Base-by-base conservation (phyloP, 2,329 filamentous ascomycete species). In the Verticillium longisporum region DNA sequence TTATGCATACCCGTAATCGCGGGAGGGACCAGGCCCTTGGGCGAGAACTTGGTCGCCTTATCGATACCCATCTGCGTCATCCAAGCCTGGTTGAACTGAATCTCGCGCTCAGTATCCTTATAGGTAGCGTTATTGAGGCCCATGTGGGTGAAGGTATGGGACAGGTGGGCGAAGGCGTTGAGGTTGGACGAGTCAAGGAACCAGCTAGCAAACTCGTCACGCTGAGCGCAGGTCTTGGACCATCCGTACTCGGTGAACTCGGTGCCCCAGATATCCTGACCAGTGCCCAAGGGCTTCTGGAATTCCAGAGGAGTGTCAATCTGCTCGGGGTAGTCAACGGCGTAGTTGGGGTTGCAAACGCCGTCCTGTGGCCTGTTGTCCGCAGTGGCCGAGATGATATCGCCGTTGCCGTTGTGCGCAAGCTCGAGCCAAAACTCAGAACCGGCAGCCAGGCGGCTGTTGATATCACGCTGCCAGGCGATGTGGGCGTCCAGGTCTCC, bases 1-100 rank as follows among this genome's bases (percentile, higher is more conserved):
- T 88, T 88, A 73, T 87, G 83, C 32, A 88, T 69, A 57, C 85
- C 85, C 1, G 85, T 88, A 62, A 88, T 88, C 36, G 83, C 84
- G 1, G 85, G 85, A 2, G 85, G 85, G 62, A 88, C 84, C 57
- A 88, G 77, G 37, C 84, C 84, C 38, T 79, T 77, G 3, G 73
- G 64, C 31, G 82, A 86, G 69, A 79, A 87, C 55, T 75, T 74
- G 21, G 68, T 68, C 11, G 78, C 78, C 32, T 71, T 65, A 60
- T 75, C 73, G 60, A 87, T 73, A 10, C 82, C 81, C 13, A 80
- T 75, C 66, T 84, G 79, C 62, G 77, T 75, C 53, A 86, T 69
- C 83, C 84, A 88, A 10, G 78, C 81, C 65, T 82, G 75, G 72
- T 88, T 88, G 74, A 84, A 87, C 26, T 75, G 74, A 54, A 87